Percentiles rank a stretch among this genome's conserved stretches.
These are phyloP conservation scores for Rhodotorula taiwanensis DNA, from an alignment of 768 basidiomycete genomes.

Conservation along the genomic window DNA sequence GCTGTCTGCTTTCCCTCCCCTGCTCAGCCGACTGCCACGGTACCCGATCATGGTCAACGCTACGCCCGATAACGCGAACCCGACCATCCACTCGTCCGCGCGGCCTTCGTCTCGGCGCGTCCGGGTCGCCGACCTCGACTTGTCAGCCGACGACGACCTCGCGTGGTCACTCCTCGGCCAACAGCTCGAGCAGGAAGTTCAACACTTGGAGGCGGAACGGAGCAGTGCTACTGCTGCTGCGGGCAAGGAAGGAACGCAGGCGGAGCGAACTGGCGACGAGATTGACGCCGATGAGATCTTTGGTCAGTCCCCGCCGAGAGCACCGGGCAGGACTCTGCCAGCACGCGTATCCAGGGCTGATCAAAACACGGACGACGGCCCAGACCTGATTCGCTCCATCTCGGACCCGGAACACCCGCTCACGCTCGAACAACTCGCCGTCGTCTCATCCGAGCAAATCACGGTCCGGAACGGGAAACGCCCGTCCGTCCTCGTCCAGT, in stretches of 20 bases:
- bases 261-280: slow-evolving; percentile 50
- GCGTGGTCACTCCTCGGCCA: slow-evolving; percentile 33
- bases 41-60: slow-evolving; percentile 11
- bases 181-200: not conserved
- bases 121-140: slow-evolving; percentile 49
- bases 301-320: slow-evolving; percentile 51
- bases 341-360: no score
- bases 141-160: slow-evolving; percentile 43
- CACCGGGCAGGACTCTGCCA: no score
- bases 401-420: slow-evolving; percentile 91
- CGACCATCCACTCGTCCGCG: slow-evolving; percentile 60
- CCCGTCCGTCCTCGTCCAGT: slow-evolving; percentile 75
- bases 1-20: not conserved
- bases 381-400: slow-evolving; percentile 80
- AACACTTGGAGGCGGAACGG: not conserved
- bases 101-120: slow-evolving; percentile 36
- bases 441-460: slow-evolving; percentile 86
- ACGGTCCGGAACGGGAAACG: slow-evolving; percentile 49
- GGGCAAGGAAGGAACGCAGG: slow-evolving; percentile 45
- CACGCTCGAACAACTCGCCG: slow-evolving; percentile 86
- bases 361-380: no score
- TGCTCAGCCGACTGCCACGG: no score
- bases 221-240: not conserved
- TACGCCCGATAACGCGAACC: slow-evolving; percentile 69
- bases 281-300: slow-evolving; percentile 92